Evolutionary conservation across 352 stramenopile species (phyloP), one percentile per base, ranked within the genome.

Genomic region (Elongisporangium senticosum): DNA sequence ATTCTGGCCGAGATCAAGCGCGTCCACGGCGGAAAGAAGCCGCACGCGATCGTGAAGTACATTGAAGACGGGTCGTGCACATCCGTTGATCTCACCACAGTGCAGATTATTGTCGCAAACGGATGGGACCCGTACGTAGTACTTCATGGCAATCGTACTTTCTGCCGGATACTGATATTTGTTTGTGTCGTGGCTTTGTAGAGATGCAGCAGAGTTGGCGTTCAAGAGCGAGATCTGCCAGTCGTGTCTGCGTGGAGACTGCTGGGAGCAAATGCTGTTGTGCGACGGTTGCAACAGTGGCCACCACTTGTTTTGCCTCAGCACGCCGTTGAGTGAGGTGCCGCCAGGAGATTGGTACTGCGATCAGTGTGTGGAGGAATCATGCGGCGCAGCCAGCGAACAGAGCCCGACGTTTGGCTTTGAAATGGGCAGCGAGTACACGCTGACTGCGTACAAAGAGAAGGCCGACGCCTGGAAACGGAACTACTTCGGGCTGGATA

Each of bases 171-270:
- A 50, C 48, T 49, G 23, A 26, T 26, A 20, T 59, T 4, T 7
- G 28, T 39, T 39, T 39, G 28, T 39, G 28, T 39, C 28, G 28
- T 39, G 28, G 28, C n/a, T 39, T 39, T 39, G 28, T 39, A 86
- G 76, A 2, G 69, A 80, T 6, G 72, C 83, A 2, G 81, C 85
- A 0, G 81, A 95, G 58, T 52, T 92, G 20, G 83, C 81, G 21
- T 89, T 77, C 57, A 87, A 87, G 62, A 90, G 81, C 26, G 81
- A 92, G 48, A 84, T 93, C 48, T 95, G 85, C 33, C 85, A 95
- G 61, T 77, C 74, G n/a, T 95, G 86, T 65, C 59, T 95, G 14
- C 86, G 84, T 47, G 83, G 82, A 1, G 86, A 95, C 57, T 93
- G 86, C 63, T 89, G 69, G 66, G 77, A 93, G n/a, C 57, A 72